Evolutionary conservation across 306 rosid genomes (phyloP), one percentile per base, ranked within the genome.

Genomic region (Vicia villosa): DNA sequence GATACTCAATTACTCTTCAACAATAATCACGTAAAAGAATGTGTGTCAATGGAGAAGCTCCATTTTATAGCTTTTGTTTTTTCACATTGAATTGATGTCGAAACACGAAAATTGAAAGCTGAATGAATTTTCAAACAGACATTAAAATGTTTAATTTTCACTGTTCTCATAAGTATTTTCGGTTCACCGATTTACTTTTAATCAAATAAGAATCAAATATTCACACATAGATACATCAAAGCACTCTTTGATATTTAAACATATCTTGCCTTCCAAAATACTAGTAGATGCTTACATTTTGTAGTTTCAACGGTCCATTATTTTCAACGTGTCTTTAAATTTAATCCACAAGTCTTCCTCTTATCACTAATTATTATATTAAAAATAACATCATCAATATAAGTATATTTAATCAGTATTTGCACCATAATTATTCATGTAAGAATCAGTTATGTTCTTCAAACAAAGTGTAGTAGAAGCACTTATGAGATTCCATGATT

Each of bases 401-500:
- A 79, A 60, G 36, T 5, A 51, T 34, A 69, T 12, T 63, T 63
- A 74, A 80, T 57, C 1, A 26, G 13, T 54, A 11, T 37, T 66
- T 81, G 72, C 56, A 68, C 17, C 66, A 11, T 66, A 55, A 75
- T 68, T 36, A 28, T 45, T 26, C 32, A 45, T 37, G 78, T 82
- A 6, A 34, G 91, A 88, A 86, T 86, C 70, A 63, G 86, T 86
- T 86, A 87, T 72, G 79, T 85, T 79, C 78, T 73, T 45, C 74
- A 74, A 77, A 75, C 65, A n/a, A n/a, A 75, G 74, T 72, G 82
- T 73, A 69, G 73, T 68, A 72, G 68, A 54, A 55, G 78, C 66
- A 68, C 70, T 77, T 77, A 49, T 81, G 40, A 68, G 77, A 81
- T 73, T 74, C 76, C 79, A 63, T 37, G 63, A 66, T 47, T 76